Evolutionary conservation across 164 flowering plant species (phyloP), one percentile per base, ranked within the genome.

Genomic region (Amborella trichopoda): DNA sequence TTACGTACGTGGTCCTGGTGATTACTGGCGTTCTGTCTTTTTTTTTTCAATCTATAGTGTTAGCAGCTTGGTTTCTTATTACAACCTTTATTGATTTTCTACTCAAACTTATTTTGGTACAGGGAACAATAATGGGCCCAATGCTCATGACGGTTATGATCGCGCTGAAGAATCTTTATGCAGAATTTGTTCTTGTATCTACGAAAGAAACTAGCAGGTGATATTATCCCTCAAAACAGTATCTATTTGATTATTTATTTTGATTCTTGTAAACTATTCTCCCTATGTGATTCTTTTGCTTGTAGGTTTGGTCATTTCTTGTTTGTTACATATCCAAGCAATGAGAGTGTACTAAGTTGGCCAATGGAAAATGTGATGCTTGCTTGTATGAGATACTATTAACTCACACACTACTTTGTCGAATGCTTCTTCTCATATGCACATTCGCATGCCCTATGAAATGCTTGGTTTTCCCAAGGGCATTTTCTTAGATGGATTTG

Each of bases 41-140:
- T 30, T 6, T 30, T 6, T 30, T 6, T 13, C 6, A 30, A 13
- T 30, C 9, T 6, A 30, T 30, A 6, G 34, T 30, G 6, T 6
- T 6, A 30, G 34, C 13, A 6, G 34, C 34, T 6, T 30, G 13
- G 6, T 30, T 13, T 30, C 34, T 30, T 13, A 13, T 30, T 6
- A 6, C 9, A 6, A 6, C 34, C 9, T 30, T 6, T 30, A 13
- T 13, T 40, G 17, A 39, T 39, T 18, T 5, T 40, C 8, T 40
- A 3, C 10, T 13, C 8, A 13, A 9, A 9, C n/a, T 42, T 22
- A 6, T 42, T 17, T 8, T 18, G 27, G 23, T 42, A 17, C 52
- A 59, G 62, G 62, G 62, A 46, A 52, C 62, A 39, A 39, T 59
- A 27, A 59, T 59, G 62, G 62, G 62, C 21, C 62, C 57, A 38